phyloP scores from a whole-genome alignment of 176 grass and related monocot species.

The Musa schizocarpa region DNA sequence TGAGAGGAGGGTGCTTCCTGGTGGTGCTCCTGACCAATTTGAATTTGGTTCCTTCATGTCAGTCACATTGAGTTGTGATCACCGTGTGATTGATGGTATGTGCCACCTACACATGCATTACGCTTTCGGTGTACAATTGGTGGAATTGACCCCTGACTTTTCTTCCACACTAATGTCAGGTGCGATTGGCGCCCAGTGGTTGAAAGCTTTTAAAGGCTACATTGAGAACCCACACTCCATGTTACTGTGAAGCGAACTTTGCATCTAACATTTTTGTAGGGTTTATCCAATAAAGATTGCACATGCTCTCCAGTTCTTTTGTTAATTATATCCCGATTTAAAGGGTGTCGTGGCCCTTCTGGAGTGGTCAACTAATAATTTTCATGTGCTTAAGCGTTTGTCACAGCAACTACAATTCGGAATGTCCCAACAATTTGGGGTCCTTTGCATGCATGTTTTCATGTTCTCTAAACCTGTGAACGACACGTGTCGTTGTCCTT shows the following conservation, averaged over 20 bases:
- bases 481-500: no score
- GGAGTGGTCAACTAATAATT: no score
- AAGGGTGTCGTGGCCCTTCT: neutral
- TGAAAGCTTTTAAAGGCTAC: slow-evolving; percentile 89
- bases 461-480: no score
- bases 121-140: neutral
- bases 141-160: neutral
- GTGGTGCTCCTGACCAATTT: slow-evolving; percentile 46
- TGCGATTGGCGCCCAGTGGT: slow-evolving; percentile 81
- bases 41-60: slow-evolving; percentile 95
- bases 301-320: slow-evolving; percentile 5
- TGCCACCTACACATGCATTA: neutral
- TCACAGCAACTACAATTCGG: no score
- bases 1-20: slow-evolving; percentile 86
- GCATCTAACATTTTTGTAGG: slow-evolving; percentile 28
- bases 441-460: no score
- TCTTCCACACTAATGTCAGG: slow-evolving; percentile 25
- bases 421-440: no score
- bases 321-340: neutral
- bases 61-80: slow-evolving; percentile 87
- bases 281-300: slow-evolving; percentile 32
- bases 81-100: slow-evolving; percentile 92
- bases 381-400: no score
- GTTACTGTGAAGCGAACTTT: slow-evolving; percentile 43
- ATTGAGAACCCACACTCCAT: slow-evolving; percentile 82